Base-by-base conservation (phyloP, 1,284 basidiomycete species). In the Ceratobasidium sp. region DNA sequence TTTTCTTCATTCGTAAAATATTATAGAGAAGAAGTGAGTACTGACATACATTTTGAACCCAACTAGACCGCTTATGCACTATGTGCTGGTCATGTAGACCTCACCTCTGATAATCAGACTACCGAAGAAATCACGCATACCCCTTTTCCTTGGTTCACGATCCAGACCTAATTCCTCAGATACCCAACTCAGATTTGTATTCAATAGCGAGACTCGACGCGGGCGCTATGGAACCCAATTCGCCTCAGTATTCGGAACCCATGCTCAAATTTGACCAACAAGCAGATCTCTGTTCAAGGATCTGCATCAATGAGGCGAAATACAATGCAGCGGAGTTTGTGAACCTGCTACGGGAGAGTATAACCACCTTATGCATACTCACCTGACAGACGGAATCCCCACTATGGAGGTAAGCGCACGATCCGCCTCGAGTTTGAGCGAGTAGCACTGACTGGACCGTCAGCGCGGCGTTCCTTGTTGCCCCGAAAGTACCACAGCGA, bases 191-290 rank as follows among this genome's bases (percentile, higher is more conserved):
- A 53, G n/a, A 10, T 13, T 53, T 4, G 6, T 53, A 7, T 53
- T 10, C 29, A 13, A 20, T 20, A 53, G 50, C 29, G 50, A 53
- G 20, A 20, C 50, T 53, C 29, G 50, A 25, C 7, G 20, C 7
- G 10, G 50, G 50, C 22, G 8, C 50, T 5, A 53, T 53, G 50
- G 50, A 53, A 8, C 17, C 17, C 25, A 53, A 53, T 53, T 4
- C 29, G 7, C 4, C 50, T 8, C 50, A 53, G 27, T 25, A 53
- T 25, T 4, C 5, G 4, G 50, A 53, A 5, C 29, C 29, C 20
- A 53, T 32, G 50, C 50, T 25, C 27, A 53, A 53, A 20, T 53
- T 53, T 25, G n/a, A 53, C 50, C 7, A 53, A 53, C 29, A 25
- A 25, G 22, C 50, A 4, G 25, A 31, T 5, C 50, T 29, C 29